Evolutionary conservation across 257 asterid species (phyloP), one percentile per base, ranked within the genome.

Genomic region (Nicotiana paniculata): DNA sequence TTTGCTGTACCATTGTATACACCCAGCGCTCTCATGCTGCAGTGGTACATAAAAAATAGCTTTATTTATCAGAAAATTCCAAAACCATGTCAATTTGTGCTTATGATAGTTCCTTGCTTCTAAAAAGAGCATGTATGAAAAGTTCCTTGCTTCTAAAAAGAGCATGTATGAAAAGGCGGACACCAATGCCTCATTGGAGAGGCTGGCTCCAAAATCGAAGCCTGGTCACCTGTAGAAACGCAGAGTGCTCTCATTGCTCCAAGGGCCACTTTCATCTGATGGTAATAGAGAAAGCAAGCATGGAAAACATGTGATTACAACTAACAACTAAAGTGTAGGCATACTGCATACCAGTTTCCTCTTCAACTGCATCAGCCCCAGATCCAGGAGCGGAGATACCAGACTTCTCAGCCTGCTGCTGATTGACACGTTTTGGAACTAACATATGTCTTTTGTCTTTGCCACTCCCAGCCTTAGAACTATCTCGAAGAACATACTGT

Each of bases 401-500:
- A 81, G 91, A 77, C 83, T 90, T 92, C 83, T 88, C 93, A 53
- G 80, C 55, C 11, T 82, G 82, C 81, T 81, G 87, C 77, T 87
- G 94, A 87, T 84, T 90, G 83, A 89, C 94, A 80, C 85, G 90
- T 85, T 88, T 92, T 24, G 91, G 77, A 85, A 77, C 89, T 85
- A 85, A 82, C 68, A 81, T 80, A 87, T 87, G 63, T 54, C 92
- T 75, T 86, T 88, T 93, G 85, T 91, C 92, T 85, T 89, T 93
- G 89, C 89, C 85, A 84, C 87, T 84, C 80, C 82, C 82, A 81
- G 74, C 82, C 88, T 91, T 92, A 81, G 91, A 83, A 86, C 84
- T 85, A 59, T 92, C 96, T 89, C 94, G 90, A 46, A 83, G 84
- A 81, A 93, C 93, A 63, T 93, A 93, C 98, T 92, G 95, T 77